Evolutionary conservation across 176 grass and related monocot species (phyloP).

Genomic region (Leersia perrieri): DNA sequence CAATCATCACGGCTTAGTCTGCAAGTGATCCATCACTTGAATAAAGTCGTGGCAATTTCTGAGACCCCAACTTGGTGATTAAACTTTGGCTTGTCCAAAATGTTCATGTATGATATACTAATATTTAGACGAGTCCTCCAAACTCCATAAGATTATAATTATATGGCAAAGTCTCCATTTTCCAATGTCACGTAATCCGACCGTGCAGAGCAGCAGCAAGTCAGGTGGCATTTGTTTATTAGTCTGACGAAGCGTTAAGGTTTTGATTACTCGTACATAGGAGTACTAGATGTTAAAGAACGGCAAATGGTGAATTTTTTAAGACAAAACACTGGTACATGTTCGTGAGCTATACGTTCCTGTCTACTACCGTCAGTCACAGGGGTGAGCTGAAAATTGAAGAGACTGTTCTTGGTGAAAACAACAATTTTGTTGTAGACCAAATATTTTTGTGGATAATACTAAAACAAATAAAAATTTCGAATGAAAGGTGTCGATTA

Average conservation of each 20-base stretch:
- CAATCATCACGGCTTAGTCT: background rate
- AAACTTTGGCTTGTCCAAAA: background rate
- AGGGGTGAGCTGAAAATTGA: background rate
- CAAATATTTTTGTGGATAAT: background rate
- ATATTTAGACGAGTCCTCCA: background rate
- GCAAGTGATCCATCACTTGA: background rate
- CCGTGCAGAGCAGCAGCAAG: no score
- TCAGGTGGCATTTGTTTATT: background rate
- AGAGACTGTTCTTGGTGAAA: background rate
- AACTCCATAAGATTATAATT: background rate
- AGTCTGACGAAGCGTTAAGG: background rate
- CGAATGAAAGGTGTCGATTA: background rate
- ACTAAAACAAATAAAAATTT: background rate
- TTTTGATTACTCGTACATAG: no score
- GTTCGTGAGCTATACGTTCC: background rate
- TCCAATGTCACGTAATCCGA: background rate
- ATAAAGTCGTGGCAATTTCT: conserved; percentile 7
- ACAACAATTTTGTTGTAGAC: background rate
- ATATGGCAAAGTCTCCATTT: no score
- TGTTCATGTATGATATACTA: background rate
- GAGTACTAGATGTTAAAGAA: background rate
- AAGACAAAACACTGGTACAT: background rate
- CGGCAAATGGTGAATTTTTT: background rate
- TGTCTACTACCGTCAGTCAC: background rate
- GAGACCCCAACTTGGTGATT: background rate